Conservation (phyloP, 2,329 filamentous ascomycete genomes). For the Monosporascus sp. region DNA sequence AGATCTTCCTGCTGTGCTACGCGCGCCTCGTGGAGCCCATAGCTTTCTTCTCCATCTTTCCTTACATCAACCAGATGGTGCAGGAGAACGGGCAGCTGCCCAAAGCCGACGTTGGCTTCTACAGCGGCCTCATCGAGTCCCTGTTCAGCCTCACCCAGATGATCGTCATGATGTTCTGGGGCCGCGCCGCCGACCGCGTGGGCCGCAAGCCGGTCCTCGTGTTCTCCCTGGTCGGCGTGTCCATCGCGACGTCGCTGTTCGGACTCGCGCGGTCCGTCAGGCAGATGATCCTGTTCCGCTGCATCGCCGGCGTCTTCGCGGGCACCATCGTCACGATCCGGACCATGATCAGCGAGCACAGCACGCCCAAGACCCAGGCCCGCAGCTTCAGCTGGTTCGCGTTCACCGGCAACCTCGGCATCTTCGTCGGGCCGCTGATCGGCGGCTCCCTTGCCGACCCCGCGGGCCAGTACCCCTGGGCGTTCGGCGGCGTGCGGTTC, state of each 20-base stretch:
- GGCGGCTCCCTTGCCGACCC: conserved; percentile 68
- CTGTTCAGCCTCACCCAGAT: conserved; percentile 73
- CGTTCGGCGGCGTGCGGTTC: conserved; percentile 53
- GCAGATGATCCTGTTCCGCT: conserved; percentile 72
- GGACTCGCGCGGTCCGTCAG: conserved; percentile 60
- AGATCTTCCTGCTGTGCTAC: conserved; percentile 69
- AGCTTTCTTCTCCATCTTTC: conserved; percentile 79
- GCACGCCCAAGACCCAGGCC: conserved; percentile 65
- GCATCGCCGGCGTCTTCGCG: conserved; percentile 66
- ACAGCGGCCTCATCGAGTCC: conserved; percentile 68
- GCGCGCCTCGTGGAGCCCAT: conserved; percentile 69
- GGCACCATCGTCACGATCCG: conserved; percentile 70
- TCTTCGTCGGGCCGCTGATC: conserved; percentile 65
- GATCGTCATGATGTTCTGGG: conserved; percentile 72
- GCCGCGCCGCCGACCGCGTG: conserved; percentile 58
- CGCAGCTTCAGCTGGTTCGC: conserved; percentile 72
- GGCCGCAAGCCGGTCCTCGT: conserved; percentile 72
- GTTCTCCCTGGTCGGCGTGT: conserved; percentile 59
- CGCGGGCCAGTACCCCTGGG: conserved; percentile 52
- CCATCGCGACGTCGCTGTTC: conserved; percentile 58
- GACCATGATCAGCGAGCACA: conserved; percentile 72
- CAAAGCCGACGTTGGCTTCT: conserved; percentile 70
- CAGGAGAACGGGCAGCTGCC: conserved; percentile 57
- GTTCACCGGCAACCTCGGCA: conserved; percentile 68
- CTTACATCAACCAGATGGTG: conserved; percentile 76